Percentiles rank a stretch among this genome's conserved stretches.
phyloP scores from a whole-genome alignment of 1,284 basidiomycete species.

The Rhodotorula sp. region DNA sequence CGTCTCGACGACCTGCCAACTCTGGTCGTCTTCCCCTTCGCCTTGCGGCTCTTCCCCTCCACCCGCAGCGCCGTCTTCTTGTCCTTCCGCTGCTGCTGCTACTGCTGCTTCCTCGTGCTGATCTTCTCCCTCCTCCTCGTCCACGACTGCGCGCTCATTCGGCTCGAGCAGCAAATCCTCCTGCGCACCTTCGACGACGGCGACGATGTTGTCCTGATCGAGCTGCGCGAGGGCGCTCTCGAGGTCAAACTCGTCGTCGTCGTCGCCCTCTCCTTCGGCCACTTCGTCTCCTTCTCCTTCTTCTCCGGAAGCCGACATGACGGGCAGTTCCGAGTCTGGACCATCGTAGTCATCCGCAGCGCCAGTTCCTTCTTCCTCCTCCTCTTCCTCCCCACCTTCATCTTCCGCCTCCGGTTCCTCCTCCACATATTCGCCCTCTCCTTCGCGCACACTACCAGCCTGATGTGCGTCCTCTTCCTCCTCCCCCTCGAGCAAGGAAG shows the following conservation, averaged over 20 bases:
- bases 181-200: conserved; percentile 33
- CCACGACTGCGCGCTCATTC: neutral
- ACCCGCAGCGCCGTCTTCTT: neutral
- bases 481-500: neutral
- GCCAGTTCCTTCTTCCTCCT: neutral
- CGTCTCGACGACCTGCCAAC: neutral
- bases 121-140: conserved; percentile 3
- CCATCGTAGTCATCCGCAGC: conserved; percentile 19
- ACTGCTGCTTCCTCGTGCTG: neutral
- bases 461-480: neutral
- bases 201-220: conserved; percentile 30
- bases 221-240: conserved; percentile 33
- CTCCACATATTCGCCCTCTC: conserved; percentile 6
- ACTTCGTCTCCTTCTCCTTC: neutral
- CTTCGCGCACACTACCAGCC: neutral
- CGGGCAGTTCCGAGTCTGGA: conserved; percentile 20
- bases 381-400: neutral
- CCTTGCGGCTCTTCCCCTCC: neutral
- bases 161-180: conserved; percentile 34
- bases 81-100: neutral
- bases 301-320: conserved; percentile 2
- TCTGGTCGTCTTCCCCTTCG: neutral
- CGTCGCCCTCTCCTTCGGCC: neutral
- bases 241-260: conserved; percentile 34
- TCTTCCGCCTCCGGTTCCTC: conserved; percentile 1